A percentile compares a stretch with the other conserved stretches of the same genome.
Conservation (phyloP, 176 grass and related monocot genomes). For the Bonia amplexicaulis region DNA sequence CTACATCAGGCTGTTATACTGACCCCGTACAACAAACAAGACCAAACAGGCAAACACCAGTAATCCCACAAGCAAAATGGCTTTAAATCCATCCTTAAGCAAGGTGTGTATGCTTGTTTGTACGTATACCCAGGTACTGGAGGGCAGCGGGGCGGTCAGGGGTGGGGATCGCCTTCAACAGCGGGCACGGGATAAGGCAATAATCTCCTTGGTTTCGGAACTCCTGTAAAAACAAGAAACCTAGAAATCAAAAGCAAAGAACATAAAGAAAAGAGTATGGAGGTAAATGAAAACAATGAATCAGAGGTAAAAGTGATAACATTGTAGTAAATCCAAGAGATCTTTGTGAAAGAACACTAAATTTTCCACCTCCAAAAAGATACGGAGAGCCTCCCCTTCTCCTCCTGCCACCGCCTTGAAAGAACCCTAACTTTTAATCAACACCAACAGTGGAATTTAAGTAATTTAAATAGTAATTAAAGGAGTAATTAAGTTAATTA, state of each 20-base stretch:
- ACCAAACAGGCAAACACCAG: background rate
- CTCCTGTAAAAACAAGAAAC: conserved; percentile 37
- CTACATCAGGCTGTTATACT: conserved; percentile 60
- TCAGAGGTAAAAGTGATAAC: background rate
- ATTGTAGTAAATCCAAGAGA: background rate
- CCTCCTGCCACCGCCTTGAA: background rate
- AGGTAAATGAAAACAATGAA: background rate
- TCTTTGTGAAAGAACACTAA: background rate
- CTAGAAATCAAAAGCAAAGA: background rate
- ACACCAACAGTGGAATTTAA: too few relatives aligned
- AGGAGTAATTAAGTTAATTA: too few relatives aligned
- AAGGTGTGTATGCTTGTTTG: background rate
- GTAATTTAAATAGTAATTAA: too few relatives aligned
- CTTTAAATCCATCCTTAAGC: background rate
- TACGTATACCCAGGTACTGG: conserved; percentile 62
- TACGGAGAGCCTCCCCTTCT: conserved; percentile 13
- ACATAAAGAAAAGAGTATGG: background rate
- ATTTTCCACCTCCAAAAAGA: conserved; percentile 25
- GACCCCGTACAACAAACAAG: conserved; percentile 45
- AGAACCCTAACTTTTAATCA: too few relatives aligned
- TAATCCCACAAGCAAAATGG: background rate
- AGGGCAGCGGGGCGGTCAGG: conserved; percentile 49
- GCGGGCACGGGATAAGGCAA: conserved; percentile 37
- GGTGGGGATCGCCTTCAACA: conserved; percentile 48
- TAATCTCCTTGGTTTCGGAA: conserved; percentile 35